A percentile compares a stretch with the other conserved stretches of the same genome.
phyloP scores from a whole-genome alignment of 495 filamentous ascomycete species.

The Aspergillus olivimuriae region DNA sequence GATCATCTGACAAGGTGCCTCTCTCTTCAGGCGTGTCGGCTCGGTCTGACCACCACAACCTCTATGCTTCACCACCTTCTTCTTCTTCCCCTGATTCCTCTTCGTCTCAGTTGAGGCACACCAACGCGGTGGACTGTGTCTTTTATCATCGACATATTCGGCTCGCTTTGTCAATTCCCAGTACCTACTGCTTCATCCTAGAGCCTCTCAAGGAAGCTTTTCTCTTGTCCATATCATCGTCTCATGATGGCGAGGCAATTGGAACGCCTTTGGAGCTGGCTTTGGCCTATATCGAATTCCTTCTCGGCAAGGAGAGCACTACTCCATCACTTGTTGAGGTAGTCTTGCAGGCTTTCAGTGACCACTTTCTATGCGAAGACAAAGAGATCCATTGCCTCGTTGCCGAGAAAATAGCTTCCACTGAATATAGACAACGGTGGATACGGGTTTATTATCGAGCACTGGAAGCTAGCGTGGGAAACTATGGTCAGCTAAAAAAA shows the following conservation, averaged over 20 bases:
- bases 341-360: slow-evolving; percentile 7
- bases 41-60: too few relatives aligned
- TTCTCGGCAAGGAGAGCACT: slow-evolving; percentile 1
- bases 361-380: slow-evolving; percentile 11
- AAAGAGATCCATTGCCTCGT: slow-evolving; percentile 18
- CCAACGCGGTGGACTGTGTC: background rate
- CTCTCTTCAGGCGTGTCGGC: too few relatives aligned
- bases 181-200: background rate
- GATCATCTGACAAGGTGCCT: too few relatives aligned
- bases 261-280: slow-evolving; percentile 4
- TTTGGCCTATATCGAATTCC: slow-evolving; percentile 10
- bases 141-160: slow-evolving; percentile 3
- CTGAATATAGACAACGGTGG: slow-evolving; percentile 6
- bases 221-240: background rate
- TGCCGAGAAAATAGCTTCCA: background rate
- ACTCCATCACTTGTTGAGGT: background rate
- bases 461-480: slow-evolving; percentile 1
- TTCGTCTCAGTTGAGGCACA: too few relatives aligned
- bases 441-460: slow-evolving; percentile 15
- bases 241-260: background rate
- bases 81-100: slow-evolving; percentile 3
- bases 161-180: slow-evolving; percentile 2
- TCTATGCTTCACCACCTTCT: too few relatives aligned
- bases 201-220: slow-evolving; percentile 9
- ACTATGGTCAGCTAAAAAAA: background rate